These are phyloP conservation scores for Hypoxylon lienhwacheense DNA, from an alignment of 495 filamentous ascomycete species.

Conservation along the genomic window DNA sequence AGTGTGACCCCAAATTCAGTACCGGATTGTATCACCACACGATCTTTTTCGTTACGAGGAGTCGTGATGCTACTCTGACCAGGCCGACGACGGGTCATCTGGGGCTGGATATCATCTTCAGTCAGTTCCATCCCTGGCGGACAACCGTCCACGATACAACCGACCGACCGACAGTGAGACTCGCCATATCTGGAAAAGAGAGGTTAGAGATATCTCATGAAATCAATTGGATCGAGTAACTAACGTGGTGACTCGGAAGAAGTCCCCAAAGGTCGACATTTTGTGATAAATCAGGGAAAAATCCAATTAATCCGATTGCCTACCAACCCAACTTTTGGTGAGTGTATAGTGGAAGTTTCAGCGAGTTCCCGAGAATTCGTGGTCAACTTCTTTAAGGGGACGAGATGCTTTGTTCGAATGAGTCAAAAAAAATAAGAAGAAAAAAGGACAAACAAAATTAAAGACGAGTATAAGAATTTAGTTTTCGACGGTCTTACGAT, in stretches of 20 bases:
- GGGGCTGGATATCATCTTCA: constrained; percentile 90
- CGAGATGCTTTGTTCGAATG: constrained; percentile 21
- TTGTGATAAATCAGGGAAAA: constrained; percentile 1
- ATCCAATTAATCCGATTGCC: background rate
- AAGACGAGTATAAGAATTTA: background rate
- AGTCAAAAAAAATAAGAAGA: constrained; percentile 16
- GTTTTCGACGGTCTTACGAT: constrained; percentile 15
- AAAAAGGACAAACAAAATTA: constrained; percentile 2
- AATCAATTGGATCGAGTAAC: constrained; percentile 36
- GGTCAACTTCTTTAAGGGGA: constrained; percentile 4
- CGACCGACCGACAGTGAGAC: constrained; percentile 88
- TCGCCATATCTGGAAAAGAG: constrained; percentile 70
- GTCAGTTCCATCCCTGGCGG: constrained; percentile 88
- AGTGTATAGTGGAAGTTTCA: background rate
- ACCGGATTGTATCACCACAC: constrained; percentile 89
- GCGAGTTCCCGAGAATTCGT: background rate
- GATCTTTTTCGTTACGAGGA: constrained; percentile 89
- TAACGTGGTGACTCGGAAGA: constrained; percentile 85
- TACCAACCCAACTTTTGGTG: too few relatives aligned
- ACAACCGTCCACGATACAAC: constrained; percentile 84
- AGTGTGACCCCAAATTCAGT: constrained; percentile 91
- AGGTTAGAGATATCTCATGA: constrained; percentile 13
- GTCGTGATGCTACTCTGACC: constrained; percentile 91
- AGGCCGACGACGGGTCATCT: constrained; percentile 87
- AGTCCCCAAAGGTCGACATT: constrained; percentile 91